Evolutionary conservation across 441 rosid genomes (phyloP).

Genomic region (Cnidoscolus chayamansa): DNA sequence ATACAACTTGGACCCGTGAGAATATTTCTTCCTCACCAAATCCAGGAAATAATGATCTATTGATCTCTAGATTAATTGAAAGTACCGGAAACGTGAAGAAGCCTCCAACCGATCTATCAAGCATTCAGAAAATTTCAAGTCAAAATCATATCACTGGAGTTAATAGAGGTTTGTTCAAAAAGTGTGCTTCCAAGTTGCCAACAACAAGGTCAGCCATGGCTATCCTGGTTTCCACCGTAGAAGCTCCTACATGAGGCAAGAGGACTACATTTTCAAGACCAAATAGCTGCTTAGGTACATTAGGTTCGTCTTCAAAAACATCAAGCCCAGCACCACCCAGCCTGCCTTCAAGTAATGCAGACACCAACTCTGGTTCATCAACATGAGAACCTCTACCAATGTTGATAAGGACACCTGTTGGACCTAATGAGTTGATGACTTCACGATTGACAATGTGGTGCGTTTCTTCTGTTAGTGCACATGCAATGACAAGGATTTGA

Average conservation of each 20-base stretch:
- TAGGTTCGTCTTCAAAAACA: slow-evolving; percentile 63
- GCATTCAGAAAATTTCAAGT: neutral
- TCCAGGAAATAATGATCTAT: neutral
- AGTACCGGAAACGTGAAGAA: neutral
- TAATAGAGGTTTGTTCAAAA: slow-evolving; percentile 43
- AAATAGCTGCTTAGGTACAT: slow-evolving; percentile 54
- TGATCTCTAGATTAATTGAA: neutral
- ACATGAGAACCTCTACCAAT: slow-evolving; percentile 63
- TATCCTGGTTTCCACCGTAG: slow-evolving; percentile 51
- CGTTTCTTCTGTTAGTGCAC: slow-evolving; percentile 53
- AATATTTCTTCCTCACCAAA: neutral
- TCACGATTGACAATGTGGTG: slow-evolving; percentile 49
- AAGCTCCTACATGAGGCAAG: slow-evolving; percentile 59
- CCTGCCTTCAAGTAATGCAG: slow-evolving; percentile 60
- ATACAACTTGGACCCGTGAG: neutral
- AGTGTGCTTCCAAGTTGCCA: slow-evolving; percentile 61
- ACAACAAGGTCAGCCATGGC: slow-evolving; percentile 70
- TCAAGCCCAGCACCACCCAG: slow-evolving; percentile 75
- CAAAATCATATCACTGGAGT: slow-evolving; percentile 49
- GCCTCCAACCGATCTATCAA: slow-evolving; percentile 1
- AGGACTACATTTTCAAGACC: slow-evolving; percentile 58
- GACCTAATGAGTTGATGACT: slow-evolving; percentile 59
- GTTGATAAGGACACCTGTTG: slow-evolving; percentile 61
- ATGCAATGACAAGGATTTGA: slow-evolving; percentile 57
- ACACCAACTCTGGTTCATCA: slow-evolving; percentile 64